Base-by-base conservation (phyloP, 2,329 filamentous ascomycete genomes). In the Hypomyces perniciosus region DNA sequence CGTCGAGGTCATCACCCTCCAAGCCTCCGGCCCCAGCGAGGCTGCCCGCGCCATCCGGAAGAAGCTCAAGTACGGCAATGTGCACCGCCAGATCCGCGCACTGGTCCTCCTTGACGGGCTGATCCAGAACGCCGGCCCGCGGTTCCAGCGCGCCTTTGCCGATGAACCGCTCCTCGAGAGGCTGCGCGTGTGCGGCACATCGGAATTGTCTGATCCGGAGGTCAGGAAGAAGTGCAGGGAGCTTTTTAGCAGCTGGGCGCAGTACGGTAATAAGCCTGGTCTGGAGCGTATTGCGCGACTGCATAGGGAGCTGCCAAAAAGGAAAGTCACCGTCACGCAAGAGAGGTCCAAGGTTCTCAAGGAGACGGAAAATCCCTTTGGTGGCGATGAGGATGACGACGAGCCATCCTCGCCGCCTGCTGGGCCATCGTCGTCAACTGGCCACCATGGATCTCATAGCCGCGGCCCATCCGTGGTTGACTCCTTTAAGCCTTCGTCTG, bases 1-100 rank as follows among this genome's bases (percentile, higher is more conserved):
- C 27, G 88, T 97, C 56, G 93, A 99, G 69, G 90, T 93, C 51
- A 88, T 99, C 65, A 86, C 88, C 58, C 83, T 99, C 53, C 93
- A 99, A 70, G 78, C 80, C 28, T 87, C 88, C 6, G 93, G 93
- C 0, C 90, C 93, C 2, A 80, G 83, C 9, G 93, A 99, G 74
- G 91, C 91, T 53, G 90, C 92, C 48, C 83, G 93, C 64, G 91
- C 93, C 44, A 81, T 99, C 61, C 84, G 93, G 54, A 99, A 99
- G 80, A 97, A 97, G 75, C 81, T 99, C 78, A 99, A 99, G 74
- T 97, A 99, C 70, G 93, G 93, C 61, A 95, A 84, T 62, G 78
- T 88, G n/a, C 92, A 97, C 68, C 86, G 90, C 45, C 93, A 99
- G 69, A 78, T 97, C 33, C 83, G 93, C 53, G 88, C 93, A 34